Conservation (phyloP, 441 rosid species). For the Jatropha podagrica region DNA sequence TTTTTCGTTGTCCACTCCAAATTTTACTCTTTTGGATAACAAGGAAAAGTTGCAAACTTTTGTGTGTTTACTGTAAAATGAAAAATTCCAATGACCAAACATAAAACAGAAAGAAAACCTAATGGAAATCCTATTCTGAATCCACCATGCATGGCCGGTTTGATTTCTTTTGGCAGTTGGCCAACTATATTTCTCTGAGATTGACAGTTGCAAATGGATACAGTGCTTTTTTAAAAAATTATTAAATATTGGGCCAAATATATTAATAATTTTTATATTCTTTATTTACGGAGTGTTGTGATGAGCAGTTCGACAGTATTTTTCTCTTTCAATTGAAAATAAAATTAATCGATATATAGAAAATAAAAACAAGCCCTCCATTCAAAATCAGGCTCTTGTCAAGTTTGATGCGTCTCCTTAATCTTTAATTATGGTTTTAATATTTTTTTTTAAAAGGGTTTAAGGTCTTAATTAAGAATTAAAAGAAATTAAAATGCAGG, state of each 20-base stretch:
- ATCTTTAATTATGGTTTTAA: too few species aligned
- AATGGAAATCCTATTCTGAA: constrained; percentile 20
- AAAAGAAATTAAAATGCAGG: constrained; percentile 16
- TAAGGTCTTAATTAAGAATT: neutral
- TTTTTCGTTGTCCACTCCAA: neutral
- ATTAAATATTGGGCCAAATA: too few species aligned
- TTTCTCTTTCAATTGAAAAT: too few species aligned
- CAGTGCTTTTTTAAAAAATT: neutral
- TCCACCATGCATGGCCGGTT: neutral
- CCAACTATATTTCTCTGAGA: neutral
- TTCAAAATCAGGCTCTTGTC: too few species aligned
- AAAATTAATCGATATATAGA: too few species aligned
- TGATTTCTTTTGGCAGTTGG: constrained; percentile 12
- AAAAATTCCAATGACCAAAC: neutral
- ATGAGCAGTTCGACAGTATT: too few species aligned
- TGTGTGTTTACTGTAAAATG: neutral
- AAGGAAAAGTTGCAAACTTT: neutral
- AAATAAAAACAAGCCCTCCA: too few species aligned
- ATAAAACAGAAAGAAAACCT: neutral
- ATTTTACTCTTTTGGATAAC: neutral
- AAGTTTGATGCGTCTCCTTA: too few species aligned
- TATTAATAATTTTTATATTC: too few species aligned
- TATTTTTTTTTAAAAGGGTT: neutral
- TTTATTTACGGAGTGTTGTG: too few species aligned
- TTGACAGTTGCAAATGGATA: constrained; percentile 9